phyloP scores from a whole-genome alignment of 2,329 filamentous ascomycete genomes.

The Ophiostoma sp. region DNA sequence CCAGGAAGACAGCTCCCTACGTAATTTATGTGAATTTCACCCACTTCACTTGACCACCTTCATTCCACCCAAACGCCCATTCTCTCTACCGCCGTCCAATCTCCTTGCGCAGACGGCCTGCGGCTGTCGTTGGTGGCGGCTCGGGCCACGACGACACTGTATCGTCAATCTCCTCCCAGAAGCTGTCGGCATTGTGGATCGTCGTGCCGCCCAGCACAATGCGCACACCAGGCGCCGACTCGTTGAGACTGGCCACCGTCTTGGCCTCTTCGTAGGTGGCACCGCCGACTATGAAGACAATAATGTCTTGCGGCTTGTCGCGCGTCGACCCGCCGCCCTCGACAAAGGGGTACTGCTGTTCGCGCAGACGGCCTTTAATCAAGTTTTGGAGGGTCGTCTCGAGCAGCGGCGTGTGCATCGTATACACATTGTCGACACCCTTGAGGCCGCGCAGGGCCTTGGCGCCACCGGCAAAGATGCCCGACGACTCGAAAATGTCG shows the following conservation, averaged over 20 bases:
- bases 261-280: constrained; percentile 97
- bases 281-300: constrained; percentile 92
- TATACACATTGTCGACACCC: constrained; percentile 98
- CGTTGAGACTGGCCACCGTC: constrained; percentile 92
- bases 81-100: constrained; percentile 31
- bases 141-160: constrained; percentile 86
- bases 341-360: constrained; percentile 89
- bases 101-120: constrained; percentile 38
- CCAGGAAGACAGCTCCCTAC: neutral
- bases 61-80: neutral
- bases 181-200: constrained; percentile 83
- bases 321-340: constrained; percentile 77
- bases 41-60: neutral
- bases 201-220: constrained; percentile 87
- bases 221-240: constrained; percentile 80
- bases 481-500: constrained; percentile 87
- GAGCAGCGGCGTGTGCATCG: constrained; percentile 87
- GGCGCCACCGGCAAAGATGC: constrained; percentile 77
- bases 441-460: constrained; percentile 92
- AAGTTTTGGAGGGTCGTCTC: constrained; percentile 88
- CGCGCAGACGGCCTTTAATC: constrained; percentile 84
- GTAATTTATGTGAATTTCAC: too few species aligned
- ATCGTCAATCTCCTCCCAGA: constrained; percentile 89
- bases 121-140: constrained; percentile 42
- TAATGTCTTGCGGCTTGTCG: constrained; percentile 95